phyloP scores from a whole-genome alignment of 2,329 filamentous ascomycete species.

The Colletotrichum echinochloae region DNA sequence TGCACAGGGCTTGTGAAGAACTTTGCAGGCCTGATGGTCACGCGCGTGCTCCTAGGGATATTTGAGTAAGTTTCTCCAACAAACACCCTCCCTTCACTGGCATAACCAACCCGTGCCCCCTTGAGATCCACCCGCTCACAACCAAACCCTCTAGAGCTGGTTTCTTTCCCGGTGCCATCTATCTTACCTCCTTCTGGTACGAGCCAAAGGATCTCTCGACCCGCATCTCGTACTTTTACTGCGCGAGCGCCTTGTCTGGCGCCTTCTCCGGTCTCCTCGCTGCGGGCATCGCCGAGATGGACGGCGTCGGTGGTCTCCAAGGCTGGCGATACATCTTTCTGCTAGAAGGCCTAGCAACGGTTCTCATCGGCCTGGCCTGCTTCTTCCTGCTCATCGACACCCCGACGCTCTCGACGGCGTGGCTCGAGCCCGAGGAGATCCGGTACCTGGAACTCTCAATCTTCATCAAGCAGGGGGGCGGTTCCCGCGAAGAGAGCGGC shows the following conservation, averaged over 20 bases:
- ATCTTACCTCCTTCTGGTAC: constrained; percentile 65
- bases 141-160: constrained; percentile 51
- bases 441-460: constrained; percentile 48
- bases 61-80: constrained; percentile 54
- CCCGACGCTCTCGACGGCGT: constrained; percentile 43
- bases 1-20: constrained; percentile 44
- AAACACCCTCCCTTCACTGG: background rate
- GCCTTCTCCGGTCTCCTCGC: constrained; percentile 72
- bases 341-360: constrained; percentile 45
- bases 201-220: constrained; percentile 47
- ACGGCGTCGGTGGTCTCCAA: constrained; percentile 52
- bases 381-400: constrained; percentile 45
- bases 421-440: constrained; percentile 44
- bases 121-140: background rate
- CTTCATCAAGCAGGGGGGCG: constrained; percentile 47
- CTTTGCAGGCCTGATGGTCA: constrained; percentile 44
- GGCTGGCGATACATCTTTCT: constrained; percentile 56
- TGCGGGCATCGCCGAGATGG: constrained; percentile 66
- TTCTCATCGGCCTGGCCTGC: constrained; percentile 45
- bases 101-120: background rate
- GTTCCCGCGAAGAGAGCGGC: constrained; percentile 42
- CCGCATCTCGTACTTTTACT: constrained; percentile 75
- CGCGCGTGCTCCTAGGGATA: constrained; percentile 62
- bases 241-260: constrained; percentile 75
- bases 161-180: constrained; percentile 67